These are phyloP conservation scores for Phytophthora capsici DNA, from an alignment of 352 stramenopile genomes.

Conservation along the genomic window DNA sequence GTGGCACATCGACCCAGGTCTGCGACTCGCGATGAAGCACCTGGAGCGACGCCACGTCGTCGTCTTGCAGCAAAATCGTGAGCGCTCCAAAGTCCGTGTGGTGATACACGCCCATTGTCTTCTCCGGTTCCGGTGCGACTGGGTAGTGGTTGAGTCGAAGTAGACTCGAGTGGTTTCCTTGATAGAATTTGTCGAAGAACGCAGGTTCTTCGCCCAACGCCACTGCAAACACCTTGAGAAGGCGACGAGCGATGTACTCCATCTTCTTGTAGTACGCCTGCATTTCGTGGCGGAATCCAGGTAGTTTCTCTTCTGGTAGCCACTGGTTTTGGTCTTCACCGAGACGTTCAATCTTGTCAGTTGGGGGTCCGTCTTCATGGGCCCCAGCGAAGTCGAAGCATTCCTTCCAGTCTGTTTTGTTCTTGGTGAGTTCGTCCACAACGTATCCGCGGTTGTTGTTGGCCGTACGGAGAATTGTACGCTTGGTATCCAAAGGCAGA, in stretches of 20 bases:
- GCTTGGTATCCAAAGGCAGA: constrained; percentile 68
- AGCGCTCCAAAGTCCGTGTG: constrained; percentile 58
- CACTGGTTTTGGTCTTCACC: constrained; percentile 89
- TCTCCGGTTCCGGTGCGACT: constrained; percentile 42
- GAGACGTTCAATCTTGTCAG: constrained; percentile 66
- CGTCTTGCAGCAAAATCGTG: constrained; percentile 58
- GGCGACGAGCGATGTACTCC: constrained; percentile 51
- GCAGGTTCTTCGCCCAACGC: constrained; percentile 47
- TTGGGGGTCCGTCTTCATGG: constrained; percentile 43
- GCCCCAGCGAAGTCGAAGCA: constrained; percentile 65
- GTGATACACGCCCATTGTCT: constrained; percentile 58
- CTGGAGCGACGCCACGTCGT: constrained; percentile 57
- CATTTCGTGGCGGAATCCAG: constrained; percentile 62
- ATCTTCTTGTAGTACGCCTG: constrained; percentile 47
- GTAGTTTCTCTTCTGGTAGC: constrained; percentile 45
- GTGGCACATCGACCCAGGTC: constrained; percentile 49
- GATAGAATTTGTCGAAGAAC: constrained; percentile 67
- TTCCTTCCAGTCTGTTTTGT: constrained; percentile 94
- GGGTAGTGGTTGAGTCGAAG: constrained; percentile 94
- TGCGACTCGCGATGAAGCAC: constrained; percentile 49
- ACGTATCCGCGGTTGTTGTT: constrained; percentile 92
- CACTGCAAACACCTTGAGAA: constrained; percentile 62
- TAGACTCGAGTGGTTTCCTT: constrained; percentile 77
- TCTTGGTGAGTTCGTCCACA: constrained; percentile 94
- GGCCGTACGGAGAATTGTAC: constrained; percentile 61